Evolutionary conservation across 2,329 filamentous ascomycete genomes (phyloP), one percentile per base, ranked within the genome.

Genomic region (Botrytis deweyae): DNA sequence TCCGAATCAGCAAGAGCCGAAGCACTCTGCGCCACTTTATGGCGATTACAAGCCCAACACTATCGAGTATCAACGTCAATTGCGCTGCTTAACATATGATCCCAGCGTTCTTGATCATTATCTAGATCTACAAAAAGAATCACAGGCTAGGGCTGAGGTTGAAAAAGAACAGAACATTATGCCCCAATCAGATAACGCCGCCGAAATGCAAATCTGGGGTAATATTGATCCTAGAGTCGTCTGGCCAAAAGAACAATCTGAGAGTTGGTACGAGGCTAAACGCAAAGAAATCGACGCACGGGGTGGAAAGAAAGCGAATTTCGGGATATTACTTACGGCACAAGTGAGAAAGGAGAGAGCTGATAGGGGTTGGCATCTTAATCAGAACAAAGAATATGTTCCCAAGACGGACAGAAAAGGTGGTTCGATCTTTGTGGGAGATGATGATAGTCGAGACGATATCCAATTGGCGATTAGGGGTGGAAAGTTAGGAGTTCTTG

Each of bases 191-290:
- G n/a, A 66, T 16, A 40, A 70, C 12, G 36, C n/a, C 38, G 55
- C 74, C 18, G 70, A 76, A 8, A 79, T 81, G 42, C 82, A 82
- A 38, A 75, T 83, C 9, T 89, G 84, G 76, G 80, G 83, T 1
- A 81, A 84, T 66, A 82, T 88, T 4, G 86, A 90, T 78, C 88
- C 88, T 0, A 84, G 84, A 1, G 82, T 86, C 2, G 85, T 88
- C 70, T 86, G 84, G 80, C 83, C 83, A 1, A 83, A 85, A 63
- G 81, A 81, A 2, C 83, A 83, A 63, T 83, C 85, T 0, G 77
- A 83, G 6, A 80, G 81, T 29, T 89, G 87, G 87, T 81, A 84
- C 68, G 79, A 77, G 22, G 79, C 80, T 25, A 90, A 89, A 74
- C 82, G 84, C 49, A 77, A 79, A 1, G 88, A 90, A 73, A 88